Evolutionary conservation across 257 asterid species (phyloP).

Genomic region (Primulina huaijiensis): DNA sequence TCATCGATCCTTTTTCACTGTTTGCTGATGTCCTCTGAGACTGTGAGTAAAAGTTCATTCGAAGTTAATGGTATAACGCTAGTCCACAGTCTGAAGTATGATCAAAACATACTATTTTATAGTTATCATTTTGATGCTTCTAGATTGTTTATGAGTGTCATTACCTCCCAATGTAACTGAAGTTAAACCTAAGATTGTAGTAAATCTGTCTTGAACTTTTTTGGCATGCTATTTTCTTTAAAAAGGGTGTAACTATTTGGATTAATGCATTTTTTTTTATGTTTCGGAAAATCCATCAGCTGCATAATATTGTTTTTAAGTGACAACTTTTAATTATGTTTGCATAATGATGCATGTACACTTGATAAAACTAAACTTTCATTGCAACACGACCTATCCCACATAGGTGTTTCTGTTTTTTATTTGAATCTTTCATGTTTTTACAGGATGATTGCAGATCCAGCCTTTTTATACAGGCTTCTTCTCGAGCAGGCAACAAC

Average conservation of each 20-base stretch:
- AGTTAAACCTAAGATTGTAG: neutral
- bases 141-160: neutral
- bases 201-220: neutral
- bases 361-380: neutral
- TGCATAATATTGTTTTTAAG: slow-evolving; percentile 3
- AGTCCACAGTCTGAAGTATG: neutral
- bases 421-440: slow-evolving; percentile 21
- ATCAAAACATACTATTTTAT: no score
- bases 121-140: neutral
- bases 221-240: neutral
- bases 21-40: neutral
- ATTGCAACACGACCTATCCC: neutral
- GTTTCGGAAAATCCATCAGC: neutral
- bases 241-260: neutral
- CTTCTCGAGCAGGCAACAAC: slow-evolving; percentile 90
- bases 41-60: neutral
- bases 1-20: neutral
- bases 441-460: slow-evolving; percentile 97
- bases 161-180: neutral
- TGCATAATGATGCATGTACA: neutral
- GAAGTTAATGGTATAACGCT: neutral
- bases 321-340: neutral
- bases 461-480: slow-evolving; percentile 75
- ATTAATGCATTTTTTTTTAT: neutral
- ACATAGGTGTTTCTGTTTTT: slow-evolving; percentile 12